Percentiles rank a stretch among this genome's conserved stretches.
These are phyloP conservation scores for Eucalyptus pumila DNA, from an alignment of 345 rosid species.

Conservation along the genomic window DNA sequence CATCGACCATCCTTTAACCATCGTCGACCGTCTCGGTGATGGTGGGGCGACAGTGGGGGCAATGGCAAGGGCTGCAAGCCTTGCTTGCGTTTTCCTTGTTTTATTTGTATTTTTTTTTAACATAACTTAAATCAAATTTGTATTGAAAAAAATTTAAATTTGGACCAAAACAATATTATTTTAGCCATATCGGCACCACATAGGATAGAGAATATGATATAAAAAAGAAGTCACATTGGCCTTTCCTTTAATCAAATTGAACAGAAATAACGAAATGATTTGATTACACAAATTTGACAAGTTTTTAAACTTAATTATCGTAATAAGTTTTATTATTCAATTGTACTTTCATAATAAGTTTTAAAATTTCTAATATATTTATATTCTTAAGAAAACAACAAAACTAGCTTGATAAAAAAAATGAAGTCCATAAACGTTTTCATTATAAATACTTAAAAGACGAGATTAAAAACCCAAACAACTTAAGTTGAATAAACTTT, in stretches of 20 bases:
- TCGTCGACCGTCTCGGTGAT: background rate
- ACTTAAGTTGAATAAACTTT: background rate
- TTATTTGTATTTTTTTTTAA: no score
- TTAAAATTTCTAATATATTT: no score
- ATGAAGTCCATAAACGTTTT: background rate
- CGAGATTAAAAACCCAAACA: no score
- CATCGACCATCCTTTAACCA: background rate
- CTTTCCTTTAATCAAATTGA: background rate
- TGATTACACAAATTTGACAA: background rate
- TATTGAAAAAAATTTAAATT: background rate
- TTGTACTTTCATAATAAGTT: rapidly evolving
- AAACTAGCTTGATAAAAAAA: background rate
- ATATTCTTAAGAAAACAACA: no score
- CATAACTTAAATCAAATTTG: no score
- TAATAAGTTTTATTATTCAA: no score
- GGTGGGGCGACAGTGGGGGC: background rate
- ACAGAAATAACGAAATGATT: rapidly evolving
- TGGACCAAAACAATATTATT: background rate
- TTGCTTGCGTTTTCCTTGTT: background rate
- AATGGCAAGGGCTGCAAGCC: background rate
- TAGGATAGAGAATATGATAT: no score
- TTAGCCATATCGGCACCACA: background rate
- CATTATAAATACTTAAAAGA: no score
- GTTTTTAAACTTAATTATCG: no score
- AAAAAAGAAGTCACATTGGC: background rate